phyloP scores from a whole-genome alignment of 2,329 filamentous ascomycete species.

The Venturia effusa region DNA sequence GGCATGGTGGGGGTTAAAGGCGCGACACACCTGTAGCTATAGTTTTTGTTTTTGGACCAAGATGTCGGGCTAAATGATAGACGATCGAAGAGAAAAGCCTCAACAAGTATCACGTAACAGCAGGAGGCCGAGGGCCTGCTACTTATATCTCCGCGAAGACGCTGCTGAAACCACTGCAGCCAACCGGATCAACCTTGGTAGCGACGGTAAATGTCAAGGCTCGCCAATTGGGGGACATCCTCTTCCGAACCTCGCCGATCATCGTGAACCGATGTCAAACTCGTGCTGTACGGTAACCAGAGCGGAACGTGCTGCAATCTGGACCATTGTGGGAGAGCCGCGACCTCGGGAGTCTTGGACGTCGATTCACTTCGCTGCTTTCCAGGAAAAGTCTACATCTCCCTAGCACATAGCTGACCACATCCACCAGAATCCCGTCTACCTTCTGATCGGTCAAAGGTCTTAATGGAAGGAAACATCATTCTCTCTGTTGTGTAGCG shows the following conservation, averaged over 20 bases:
- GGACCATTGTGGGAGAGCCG: background rate
- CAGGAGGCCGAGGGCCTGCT: constrained; percentile 2
- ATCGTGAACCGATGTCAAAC: background rate
- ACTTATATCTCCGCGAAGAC: background rate
- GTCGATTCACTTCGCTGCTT: background rate
- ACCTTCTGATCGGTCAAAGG: background rate
- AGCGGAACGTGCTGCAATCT: background rate
- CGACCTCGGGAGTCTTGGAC: background rate
- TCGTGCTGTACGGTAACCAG: background rate
- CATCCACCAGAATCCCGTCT: background rate
- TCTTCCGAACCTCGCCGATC: constrained; percentile 1
- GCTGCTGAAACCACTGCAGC: background rate
- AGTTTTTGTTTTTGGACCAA: background rate
- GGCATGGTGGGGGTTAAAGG: background rate
- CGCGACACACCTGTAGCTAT: background rate
- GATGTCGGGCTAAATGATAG: background rate
- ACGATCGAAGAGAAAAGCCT: background rate
- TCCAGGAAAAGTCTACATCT: background rate
- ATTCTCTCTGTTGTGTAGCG: too few species aligned
- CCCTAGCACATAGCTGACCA: background rate
- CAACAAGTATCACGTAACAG: background rate
- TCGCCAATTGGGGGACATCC: background rate
- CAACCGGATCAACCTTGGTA: constrained; percentile 1
- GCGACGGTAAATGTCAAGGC: background rate
- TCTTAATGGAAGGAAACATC: too few species aligned